phyloP scores from a whole-genome alignment of 169 alveolate genomes.

The Theileria sp. region DNA sequence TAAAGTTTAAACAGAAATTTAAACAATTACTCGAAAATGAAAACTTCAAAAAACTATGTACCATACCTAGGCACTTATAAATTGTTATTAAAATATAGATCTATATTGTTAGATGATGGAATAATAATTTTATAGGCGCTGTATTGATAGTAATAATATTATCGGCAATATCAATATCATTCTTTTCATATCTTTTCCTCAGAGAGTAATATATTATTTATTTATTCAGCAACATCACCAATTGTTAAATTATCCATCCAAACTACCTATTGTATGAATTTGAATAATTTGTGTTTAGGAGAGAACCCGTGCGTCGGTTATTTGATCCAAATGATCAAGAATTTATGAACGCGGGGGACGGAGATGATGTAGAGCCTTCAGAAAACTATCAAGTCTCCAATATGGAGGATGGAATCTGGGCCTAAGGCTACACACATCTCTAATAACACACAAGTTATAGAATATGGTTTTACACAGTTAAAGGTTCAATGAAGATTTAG shows the following conservation, averaged over 20 bases:
- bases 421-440: conserved; percentile 20
- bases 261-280: background rate
- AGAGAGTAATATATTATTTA: conserved; percentile 7
- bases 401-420: conserved; percentile 62
- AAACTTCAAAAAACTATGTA: conserved; percentile 1
- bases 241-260: background rate
- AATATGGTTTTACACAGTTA: background rate
- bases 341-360: conserved; percentile 42
- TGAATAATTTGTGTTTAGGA: background rate
- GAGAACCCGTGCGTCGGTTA: conserved; percentile 9
- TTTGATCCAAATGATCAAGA: conserved; percentile 25
- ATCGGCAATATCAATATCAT: conserved; percentile 23
- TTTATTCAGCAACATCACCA: background rate
- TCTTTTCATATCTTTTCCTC: conserved; percentile 25
- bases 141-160: conserved; percentile 13
- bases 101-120: background rate
- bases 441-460: background rate
- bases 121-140: conserved; percentile 19
- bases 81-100: background rate
- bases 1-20: background rate
- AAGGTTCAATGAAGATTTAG: background rate
- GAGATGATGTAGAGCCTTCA: conserved; percentile 46
- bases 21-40: background rate
- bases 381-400: conserved; percentile 51
- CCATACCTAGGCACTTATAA: background rate